Evolutionary conservation across 208 protist species (phyloP).

Genomic region (Trichomonas gallinae): DNA sequence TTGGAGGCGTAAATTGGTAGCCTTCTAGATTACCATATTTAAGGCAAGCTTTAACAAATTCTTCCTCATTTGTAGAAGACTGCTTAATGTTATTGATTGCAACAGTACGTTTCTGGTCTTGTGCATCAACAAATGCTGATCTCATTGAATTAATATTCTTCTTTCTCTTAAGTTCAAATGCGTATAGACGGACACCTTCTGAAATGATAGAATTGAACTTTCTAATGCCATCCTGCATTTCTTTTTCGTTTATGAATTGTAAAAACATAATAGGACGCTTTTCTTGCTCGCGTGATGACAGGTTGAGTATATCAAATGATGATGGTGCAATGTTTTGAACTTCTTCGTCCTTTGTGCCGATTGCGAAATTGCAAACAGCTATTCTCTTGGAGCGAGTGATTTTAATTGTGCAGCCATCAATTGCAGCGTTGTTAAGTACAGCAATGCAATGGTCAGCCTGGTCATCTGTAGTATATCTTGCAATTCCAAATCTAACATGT

Average conservation of each 20-base stretch:
- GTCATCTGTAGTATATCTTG: neutral
- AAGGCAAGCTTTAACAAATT: neutral
- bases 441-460: neutral
- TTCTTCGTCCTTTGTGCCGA: neutral
- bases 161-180: neutral
- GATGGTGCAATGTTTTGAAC: neutral
- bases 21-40: neutral
- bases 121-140: neutral
- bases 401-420: neutral
- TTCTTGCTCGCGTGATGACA: neutral
- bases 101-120: neutral
- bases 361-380: neutral
- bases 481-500: neutral
- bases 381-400: neutral
- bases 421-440: neutral
- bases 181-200: neutral
- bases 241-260: neutral
- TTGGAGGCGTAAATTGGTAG: neutral
- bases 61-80: neutral
- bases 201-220: neutral
- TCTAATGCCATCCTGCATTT: neutral
- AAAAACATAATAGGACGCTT: neutral
- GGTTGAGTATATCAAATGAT: neutral
- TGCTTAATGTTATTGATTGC: neutral
- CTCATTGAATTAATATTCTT: neutral